These are phyloP conservation scores for Naganishia vaughanmartiniae DNA, from an alignment of 768 basidiomycete species.

Conservation along the genomic window DNA sequence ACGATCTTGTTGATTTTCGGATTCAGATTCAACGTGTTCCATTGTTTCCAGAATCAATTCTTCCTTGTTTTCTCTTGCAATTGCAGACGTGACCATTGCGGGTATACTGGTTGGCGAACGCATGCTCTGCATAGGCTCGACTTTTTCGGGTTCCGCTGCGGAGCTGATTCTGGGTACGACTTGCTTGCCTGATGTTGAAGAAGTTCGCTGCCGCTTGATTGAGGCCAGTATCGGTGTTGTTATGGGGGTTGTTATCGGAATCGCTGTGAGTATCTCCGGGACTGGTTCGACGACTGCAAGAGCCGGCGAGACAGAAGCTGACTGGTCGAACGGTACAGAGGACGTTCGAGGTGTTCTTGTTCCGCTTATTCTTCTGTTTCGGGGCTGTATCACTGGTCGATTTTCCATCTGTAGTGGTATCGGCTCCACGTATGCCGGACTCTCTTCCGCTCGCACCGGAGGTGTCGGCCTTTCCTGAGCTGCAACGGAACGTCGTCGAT, in stretches of 20 bases:
- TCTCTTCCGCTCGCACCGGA: constrained; percentile 12
- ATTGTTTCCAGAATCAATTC: background rate
- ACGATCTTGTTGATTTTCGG: background rate
- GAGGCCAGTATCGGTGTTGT: too few relatives aligned
- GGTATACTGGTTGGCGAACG: constrained; percentile 2
- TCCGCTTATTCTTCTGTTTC: constrained; percentile 15
- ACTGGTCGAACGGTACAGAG: background rate
- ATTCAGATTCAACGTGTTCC: background rate
- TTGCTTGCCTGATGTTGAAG: background rate
- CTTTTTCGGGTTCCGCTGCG: background rate
- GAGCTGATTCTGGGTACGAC: background rate
- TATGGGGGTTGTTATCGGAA: background rate
- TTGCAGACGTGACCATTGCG: background rate
- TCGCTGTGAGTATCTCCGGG: background rate
- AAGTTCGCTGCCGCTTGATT: background rate
- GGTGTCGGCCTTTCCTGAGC: constrained; percentile 13
- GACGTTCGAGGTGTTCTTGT: background rate
- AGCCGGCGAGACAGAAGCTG: background rate
- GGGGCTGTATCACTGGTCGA: background rate
- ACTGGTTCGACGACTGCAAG: background rate
- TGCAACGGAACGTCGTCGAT: constrained; percentile 12
- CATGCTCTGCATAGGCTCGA: background rate
- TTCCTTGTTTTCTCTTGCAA: background rate
- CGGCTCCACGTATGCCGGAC: background rate
- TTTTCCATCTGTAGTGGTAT: background rate